phyloP scores from a whole-genome alignment of 495 filamentous ascomycete genomes.

The Barbatosphaeria neglecta region DNA sequence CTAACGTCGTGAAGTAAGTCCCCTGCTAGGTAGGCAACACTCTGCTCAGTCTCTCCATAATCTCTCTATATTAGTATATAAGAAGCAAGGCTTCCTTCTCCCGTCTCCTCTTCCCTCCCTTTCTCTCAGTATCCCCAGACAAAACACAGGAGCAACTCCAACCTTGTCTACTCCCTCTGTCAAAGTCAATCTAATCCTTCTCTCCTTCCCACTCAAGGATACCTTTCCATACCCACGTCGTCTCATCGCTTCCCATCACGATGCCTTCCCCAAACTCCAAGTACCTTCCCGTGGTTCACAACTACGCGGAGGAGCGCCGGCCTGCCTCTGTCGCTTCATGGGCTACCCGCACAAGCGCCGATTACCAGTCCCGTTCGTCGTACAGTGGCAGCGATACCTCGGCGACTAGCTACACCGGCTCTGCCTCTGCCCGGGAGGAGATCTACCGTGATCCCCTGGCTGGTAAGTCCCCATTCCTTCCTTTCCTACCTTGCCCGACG shows the following conservation, averaged over 20 bases:
- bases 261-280: neutral
- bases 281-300: neutral
- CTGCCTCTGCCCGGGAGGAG: neutral
- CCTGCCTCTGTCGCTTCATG: neutral
- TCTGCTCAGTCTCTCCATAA: neutral
- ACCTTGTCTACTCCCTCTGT: too few relatives aligned
- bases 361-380: neutral
- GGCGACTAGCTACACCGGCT: neutral
- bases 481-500: neutral
- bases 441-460: neutral
- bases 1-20: too few relatives aligned
- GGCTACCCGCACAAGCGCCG: neutral
- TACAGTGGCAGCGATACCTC: neutral
- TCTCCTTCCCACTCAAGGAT: neutral
- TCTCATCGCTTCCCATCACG: neutral
- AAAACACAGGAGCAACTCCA: neutral
- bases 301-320: neutral
- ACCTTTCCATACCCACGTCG: neutral
- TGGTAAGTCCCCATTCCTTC: neutral
- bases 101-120: neutral
- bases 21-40: neutral
- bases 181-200: neutral
- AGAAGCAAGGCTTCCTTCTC: neutral
- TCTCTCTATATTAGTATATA: neutral
- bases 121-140: neutral